A percentile compares a stretch with the other conserved stretches of the same genome.
phyloP scores from a whole-genome alignment of 2,329 filamentous ascomycete species.

The Thelonectria blattea region DNA sequence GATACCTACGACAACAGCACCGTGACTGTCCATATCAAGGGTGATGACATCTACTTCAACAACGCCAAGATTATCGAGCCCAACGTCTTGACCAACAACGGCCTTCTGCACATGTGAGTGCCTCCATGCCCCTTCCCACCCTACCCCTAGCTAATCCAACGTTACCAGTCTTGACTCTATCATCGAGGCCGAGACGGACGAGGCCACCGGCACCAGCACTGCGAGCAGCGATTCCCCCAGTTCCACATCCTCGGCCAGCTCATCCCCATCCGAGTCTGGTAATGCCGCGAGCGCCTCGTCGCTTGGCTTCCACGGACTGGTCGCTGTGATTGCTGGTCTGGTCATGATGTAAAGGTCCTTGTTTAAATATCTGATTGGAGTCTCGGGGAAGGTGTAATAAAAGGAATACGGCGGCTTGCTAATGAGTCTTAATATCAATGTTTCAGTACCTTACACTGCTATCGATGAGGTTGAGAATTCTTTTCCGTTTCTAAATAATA shows the following conservation, averaged over 20 bases:
- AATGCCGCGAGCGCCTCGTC: conserved; percentile 10
- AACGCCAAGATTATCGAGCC: conserved; percentile 33
- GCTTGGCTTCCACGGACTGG: not conserved
- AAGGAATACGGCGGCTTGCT: too few relatives aligned
- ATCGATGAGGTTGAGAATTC: too few relatives aligned
- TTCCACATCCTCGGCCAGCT: conserved; percentile 8
- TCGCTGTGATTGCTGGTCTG: conserved; percentile 15
- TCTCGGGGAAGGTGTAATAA: too few relatives aligned
- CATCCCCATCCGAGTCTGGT: not conserved
- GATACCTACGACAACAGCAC: conserved; percentile 26
- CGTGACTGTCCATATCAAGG: conserved; percentile 23
- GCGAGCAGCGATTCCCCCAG: not conserved
- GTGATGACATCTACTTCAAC: conserved; percentile 30
- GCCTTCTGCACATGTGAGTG: conserved; percentile 31
- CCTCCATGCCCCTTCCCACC: not conserved
- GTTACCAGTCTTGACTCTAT: conserved; percentile 6
- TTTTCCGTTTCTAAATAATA: too few relatives aligned
- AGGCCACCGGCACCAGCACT: conserved; percentile 2
- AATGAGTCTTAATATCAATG: too few relatives aligned
- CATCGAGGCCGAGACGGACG: conserved; percentile 2
- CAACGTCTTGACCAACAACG: conserved; percentile 33
- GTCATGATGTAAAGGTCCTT: conserved; percentile 2
- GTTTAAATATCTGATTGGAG: too few relatives aligned
- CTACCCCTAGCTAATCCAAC: not conserved
- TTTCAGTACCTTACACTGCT: too few relatives aligned